A percentile compares a stretch with the other conserved stretches of the same genome.
phyloP scores from a whole-genome alignment of 2,329 filamentous ascomycete genomes.

The Beauveria scarabaeidicola region DNA sequence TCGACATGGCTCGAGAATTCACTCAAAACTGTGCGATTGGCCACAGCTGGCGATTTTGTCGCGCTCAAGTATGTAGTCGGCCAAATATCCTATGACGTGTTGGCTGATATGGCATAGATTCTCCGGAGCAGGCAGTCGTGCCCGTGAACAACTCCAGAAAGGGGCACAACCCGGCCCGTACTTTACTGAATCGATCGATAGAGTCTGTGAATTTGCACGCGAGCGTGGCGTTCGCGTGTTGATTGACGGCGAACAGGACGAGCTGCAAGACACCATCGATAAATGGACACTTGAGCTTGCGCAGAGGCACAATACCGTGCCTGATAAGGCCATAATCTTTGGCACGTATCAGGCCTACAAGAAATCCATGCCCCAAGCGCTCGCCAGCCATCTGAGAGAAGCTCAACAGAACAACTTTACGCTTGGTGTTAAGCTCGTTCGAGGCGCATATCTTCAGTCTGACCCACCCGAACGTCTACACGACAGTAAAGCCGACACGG shows the following conservation, averaged over 20 bases:
- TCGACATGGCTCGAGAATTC: slow-evolving; percentile 1
- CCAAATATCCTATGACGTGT: too few species aligned
- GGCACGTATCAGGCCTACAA: slow-evolving; percentile 74
- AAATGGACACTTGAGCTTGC: slow-evolving; percentile 4
- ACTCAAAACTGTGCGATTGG: slow-evolving; percentile 1
- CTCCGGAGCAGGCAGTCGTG: not conserved
- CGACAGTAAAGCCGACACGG: slow-evolving; percentile 63
- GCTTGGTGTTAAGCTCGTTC: slow-evolving; percentile 65
- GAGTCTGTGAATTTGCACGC: not conserved
- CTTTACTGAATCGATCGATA: not conserved
- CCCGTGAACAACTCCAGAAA: not conserved
- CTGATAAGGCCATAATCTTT: slow-evolving; percentile 61
- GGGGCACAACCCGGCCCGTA: not conserved
- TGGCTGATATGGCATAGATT: not conserved
- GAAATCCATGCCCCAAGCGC: slow-evolving; percentile 48
- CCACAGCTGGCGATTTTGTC: slow-evolving; percentile 1
- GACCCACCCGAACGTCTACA: slow-evolving; percentile 64
- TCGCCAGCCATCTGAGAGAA: slow-evolving; percentile 50
- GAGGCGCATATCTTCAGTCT: slow-evolving; percentile 65
- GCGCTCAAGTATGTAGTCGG: not conserved
- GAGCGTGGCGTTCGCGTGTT: not conserved
- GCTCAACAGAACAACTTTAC: slow-evolving; percentile 54
- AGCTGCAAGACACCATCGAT: not conserved
- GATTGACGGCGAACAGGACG: slow-evolving; percentile 6
- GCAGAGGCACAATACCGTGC: slow-evolving; percentile 31